Evolutionary conservation across 768 basidiomycete species (phyloP), one percentile per base, ranked within the genome.

Genomic region (Leccinum obscurum): DNA sequence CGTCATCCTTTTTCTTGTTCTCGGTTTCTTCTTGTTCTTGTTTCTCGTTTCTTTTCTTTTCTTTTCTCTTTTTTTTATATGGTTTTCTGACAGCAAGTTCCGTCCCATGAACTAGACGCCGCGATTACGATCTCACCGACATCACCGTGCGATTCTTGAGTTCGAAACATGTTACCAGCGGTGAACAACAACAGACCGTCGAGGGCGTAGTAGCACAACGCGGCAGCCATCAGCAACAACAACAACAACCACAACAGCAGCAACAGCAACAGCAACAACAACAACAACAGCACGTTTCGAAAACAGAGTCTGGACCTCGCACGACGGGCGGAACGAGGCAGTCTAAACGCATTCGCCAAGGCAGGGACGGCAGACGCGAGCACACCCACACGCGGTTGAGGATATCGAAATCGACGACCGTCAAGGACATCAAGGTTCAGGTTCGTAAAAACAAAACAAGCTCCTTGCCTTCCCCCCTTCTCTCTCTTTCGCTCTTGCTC

Each of bases 401-500:
- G 11, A 80, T 93, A 50, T 76, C 77, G 49, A 92, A 90, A 71
- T 69, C 74, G 32, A 91, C 83, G 62, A 86, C 88, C 0, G 81
- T 94, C 54, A 92, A 88, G 70, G 90, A 93, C 15, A 83, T 93
- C 66, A 93, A 92, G 72, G 68, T 90, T 57, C 80, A 83, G 79
- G 88, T 91, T 59, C 60, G 83, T 72, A 46, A 14, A 35, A 44
- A 35, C 11, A 35, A 35, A 35, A 35, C 13, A 35, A 14, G 13
- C 35, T 14, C 41, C 41, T n/a, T 41, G 3, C n/a, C 9, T 14
- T 41, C 4, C 30, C 30, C 34, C 11, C 22, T 15, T 2, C 6
- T 14, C 14, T 3, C 11, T 2, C 9, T 17, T 32, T 35, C 22
- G 22, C 17, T 10, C 14, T 54, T 14, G 13, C 57, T 54, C n/a